These are phyloP conservation scores for Penicillium chermesinum DNA, from an alignment of 495 filamentous ascomycete genomes.

Conservation along the genomic window DNA sequence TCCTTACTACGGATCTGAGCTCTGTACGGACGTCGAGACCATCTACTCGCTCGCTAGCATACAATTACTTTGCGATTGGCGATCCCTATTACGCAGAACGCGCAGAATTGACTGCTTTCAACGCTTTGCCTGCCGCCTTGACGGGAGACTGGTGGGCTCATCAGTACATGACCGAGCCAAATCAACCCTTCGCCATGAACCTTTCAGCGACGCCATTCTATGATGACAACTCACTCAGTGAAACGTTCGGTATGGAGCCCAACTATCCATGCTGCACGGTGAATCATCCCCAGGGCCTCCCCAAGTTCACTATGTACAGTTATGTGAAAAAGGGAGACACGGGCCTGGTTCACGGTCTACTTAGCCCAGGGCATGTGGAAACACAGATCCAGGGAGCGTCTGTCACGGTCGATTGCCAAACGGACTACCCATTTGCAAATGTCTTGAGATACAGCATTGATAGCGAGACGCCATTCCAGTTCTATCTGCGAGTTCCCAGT, in stretches of 20 bases:
- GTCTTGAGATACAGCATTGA: conserved; percentile 43
- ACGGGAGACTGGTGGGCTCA: conserved; percentile 57
- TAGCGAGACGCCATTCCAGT: conserved; percentile 33
- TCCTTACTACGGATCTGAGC: conserved; percentile 35
- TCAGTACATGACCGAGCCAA: conserved; percentile 55
- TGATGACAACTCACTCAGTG: conserved; percentile 32
- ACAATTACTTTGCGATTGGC: conserved; percentile 37
- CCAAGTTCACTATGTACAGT: conserved; percentile 46
- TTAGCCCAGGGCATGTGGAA: conserved; percentile 13
- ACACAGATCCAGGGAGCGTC: conserved; percentile 7
- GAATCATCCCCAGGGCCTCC: conserved; percentile 57
- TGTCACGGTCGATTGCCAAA: conserved; percentile 12
- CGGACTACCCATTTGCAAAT: conserved; percentile 48
- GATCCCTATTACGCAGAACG: conserved; percentile 52
- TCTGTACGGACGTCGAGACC: conserved; percentile 39
- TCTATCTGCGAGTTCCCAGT: conserved; percentile 46
- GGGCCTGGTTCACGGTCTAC: conserved; percentile 18
- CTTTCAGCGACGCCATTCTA: conserved; percentile 46
- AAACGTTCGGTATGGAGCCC: conserved; percentile 28
- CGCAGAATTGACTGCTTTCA: conserved; percentile 55
- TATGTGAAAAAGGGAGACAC: conserved; percentile 6
- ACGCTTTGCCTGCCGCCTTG: conserved; percentile 51
- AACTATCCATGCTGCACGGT: conserved; percentile 58
- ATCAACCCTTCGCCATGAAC: conserved; percentile 47
- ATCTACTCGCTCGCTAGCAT: conserved; percentile 41